Percentiles rank a stretch among this genome's conserved stretches.
phyloP scores from a whole-genome alignment of 2,329 filamentous ascomycete genomes.

The Leptodontidium sp. region DNA sequence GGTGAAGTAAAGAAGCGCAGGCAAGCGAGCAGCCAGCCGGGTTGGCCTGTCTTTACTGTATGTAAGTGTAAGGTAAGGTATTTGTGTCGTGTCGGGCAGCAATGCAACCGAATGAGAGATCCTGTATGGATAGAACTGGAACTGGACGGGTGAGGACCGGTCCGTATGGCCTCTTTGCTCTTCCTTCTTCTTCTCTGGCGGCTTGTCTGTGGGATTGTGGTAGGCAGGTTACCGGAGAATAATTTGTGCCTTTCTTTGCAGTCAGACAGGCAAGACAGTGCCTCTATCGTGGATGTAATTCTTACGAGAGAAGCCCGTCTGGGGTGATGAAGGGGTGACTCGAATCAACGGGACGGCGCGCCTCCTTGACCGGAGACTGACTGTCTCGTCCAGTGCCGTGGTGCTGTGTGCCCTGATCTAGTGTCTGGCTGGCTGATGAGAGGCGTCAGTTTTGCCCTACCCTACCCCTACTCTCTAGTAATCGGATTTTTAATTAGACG shows the following conservation, averaged over 20 bases:
- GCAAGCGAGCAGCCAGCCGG: slow-evolving; percentile 5
- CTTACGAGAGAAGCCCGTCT: slow-evolving; percentile 10
- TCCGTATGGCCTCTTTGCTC: slow-evolving; percentile 3
- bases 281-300: slow-evolving; percentile 19
- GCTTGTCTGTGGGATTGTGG: background rate
- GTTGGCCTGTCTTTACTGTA: slow-evolving; percentile 10
- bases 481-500: slow-evolving; percentile 12
- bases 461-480: background rate
- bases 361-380: slow-evolving; percentile 1
- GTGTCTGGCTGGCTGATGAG: background rate
- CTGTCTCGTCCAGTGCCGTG: no score
- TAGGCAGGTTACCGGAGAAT: slow-evolving; percentile 9
- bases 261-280: no score
- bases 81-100: slow-evolving; percentile 44
- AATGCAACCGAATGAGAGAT: slow-evolving; percentile 31
- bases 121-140: slow-evolving; percentile 11
- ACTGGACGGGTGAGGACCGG: slow-evolving; percentile 11
- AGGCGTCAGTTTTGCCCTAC: background rate
- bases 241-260: slow-evolving; percentile 12
- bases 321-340: slow-evolving; percentile 1
- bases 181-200: background rate
- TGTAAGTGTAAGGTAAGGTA: background rate
- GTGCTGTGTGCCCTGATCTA: background rate
- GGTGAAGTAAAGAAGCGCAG: background rate
- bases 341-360: slow-evolving; percentile 11